Percentiles rank a stretch among this genome's conserved stretches.
Conservation (phyloP, 495 filamentous ascomycete species). For the Lentithecium fluviatile region DNA sequence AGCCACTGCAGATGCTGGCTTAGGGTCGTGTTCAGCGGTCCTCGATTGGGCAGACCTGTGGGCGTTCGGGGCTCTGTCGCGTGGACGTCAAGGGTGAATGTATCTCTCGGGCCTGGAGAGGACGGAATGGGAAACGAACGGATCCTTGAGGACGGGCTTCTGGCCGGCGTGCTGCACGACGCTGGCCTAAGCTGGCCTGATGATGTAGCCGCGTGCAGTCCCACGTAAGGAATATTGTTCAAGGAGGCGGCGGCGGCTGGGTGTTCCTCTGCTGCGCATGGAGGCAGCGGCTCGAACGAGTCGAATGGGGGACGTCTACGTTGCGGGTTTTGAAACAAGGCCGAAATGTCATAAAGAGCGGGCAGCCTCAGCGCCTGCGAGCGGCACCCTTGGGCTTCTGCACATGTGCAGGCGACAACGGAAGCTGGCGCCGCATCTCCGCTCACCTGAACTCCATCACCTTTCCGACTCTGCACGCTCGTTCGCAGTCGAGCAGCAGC, state of each 20-base stretch:
- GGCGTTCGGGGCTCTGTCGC: constrained; percentile 18
- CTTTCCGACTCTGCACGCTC: constrained; percentile 1
- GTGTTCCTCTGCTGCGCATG: neutral
- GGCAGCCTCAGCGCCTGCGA: constrained; percentile 15
- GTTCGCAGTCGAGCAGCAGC: neutral
- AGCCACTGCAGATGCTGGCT: constrained; percentile 22
- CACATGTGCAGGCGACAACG: too few species aligned
- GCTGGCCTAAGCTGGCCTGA: constrained; percentile 3
- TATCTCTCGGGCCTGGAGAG: neutral
- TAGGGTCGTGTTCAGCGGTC: neutral
- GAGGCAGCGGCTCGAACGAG: too few species aligned
- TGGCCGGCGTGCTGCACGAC: constrained; percentile 14
- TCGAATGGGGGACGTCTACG: constrained; percentile 33
- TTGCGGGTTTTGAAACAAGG: constrained; percentile 35
- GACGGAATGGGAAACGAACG: constrained; percentile 19
- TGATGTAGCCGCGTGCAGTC: constrained; percentile 21
- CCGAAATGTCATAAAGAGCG: constrained; percentile 16
- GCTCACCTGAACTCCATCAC: too few species aligned
- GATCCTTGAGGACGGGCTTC: constrained; percentile 15
- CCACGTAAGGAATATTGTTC: constrained; percentile 18
- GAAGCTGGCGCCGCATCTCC: constrained; percentile 14
- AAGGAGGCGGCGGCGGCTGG: constrained; percentile 4
- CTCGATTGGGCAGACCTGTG: constrained; percentile 12
- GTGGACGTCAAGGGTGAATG: constrained; percentile 11
- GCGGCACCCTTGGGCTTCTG: too few species aligned